phyloP scores from a whole-genome alignment of 495 filamentous ascomycete species.

The Xylaria sp. region DNA sequence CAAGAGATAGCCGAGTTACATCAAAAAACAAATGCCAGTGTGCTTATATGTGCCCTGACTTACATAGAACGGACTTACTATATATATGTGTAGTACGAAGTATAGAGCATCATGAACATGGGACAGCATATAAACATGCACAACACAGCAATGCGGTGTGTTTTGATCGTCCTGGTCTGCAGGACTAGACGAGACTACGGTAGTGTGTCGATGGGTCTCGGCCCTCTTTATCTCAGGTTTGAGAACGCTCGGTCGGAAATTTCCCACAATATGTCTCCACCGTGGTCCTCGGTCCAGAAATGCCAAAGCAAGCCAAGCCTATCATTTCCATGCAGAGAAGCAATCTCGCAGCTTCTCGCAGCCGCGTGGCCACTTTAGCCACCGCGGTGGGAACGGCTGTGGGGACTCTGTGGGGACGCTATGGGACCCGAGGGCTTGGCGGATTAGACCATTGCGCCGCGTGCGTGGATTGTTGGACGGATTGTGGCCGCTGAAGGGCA shows the following conservation, averaged over 20 bases:
- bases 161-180: not conserved
- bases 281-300: slow-evolving; percentile 3
- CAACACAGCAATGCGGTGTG: not conserved
- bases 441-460: not conserved
- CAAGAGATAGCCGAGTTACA: slow-evolving; percentile 13
- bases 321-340: slow-evolving; percentile 18
- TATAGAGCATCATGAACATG: no score
- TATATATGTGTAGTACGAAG: no score
- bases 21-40: not conserved
- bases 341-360: slow-evolving; percentile 24
- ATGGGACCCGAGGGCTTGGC: slow-evolving; percentile 1
- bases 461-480: no score
- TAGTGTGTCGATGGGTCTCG: not conserved
- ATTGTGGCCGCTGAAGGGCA: not conserved
- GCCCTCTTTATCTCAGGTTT: slow-evolving; percentile 13
- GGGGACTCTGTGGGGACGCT: not conserved
- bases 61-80: no score
- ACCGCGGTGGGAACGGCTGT: slow-evolving; percentile 12
- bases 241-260: not conserved
- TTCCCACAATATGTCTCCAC: slow-evolving; percentile 4
- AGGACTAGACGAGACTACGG: not conserved
- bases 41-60: not conserved
- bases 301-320: slow-evolving; percentile 16
- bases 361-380: slow-evolving; percentile 18
- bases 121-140: no score